A percentile compares a stretch with the other conserved stretches of the same genome.
These are phyloP conservation scores for Termitomyces heimii DNA, from an alignment of 768 basidiomycete genomes.

Conservation along the genomic window DNA sequence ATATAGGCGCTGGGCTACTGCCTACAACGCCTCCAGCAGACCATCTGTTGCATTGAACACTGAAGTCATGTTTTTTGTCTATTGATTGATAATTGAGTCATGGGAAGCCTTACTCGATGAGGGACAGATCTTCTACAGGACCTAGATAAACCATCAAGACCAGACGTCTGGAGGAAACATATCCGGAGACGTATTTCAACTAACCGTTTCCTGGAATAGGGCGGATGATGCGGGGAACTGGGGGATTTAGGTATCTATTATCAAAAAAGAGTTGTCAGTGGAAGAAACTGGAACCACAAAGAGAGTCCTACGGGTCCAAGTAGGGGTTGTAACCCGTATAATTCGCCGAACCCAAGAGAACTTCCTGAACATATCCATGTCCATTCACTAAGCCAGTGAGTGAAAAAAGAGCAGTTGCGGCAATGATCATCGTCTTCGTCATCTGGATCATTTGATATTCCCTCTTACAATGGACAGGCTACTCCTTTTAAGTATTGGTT, in stretches of 20 bases:
- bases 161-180: too few relatives aligned
- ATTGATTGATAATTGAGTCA: background rate
- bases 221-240: constrained; percentile 32
- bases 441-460: background rate
- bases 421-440: constrained; percentile 3
- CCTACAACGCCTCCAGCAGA: constrained; percentile 20
- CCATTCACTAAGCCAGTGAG: constrained; percentile 15
- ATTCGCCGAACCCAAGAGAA: constrained; percentile 24
- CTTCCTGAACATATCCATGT: constrained; percentile 34
- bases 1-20: constrained; percentile 32
- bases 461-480: background rate
- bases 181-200: too few relatives aligned
- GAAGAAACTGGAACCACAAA: background rate
- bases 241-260: constrained; percentile 21
- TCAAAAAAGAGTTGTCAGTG: background rate
- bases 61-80: background rate
- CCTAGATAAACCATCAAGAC: constrained; percentile 6
- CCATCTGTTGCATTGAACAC: constrained; percentile 30
- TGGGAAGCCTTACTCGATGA: constrained; percentile 22
- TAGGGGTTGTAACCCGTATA: constrained; percentile 33
- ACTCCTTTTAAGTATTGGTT: background rate
- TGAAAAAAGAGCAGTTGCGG: constrained; percentile 8
- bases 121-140: constrained; percentile 29
- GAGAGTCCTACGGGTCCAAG: constrained; percentile 23
- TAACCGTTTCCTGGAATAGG: constrained; percentile 28